Evolutionary conservation across 345 rosid species (phyloP).

Genomic region (Gossypium rotundifolium): DNA sequence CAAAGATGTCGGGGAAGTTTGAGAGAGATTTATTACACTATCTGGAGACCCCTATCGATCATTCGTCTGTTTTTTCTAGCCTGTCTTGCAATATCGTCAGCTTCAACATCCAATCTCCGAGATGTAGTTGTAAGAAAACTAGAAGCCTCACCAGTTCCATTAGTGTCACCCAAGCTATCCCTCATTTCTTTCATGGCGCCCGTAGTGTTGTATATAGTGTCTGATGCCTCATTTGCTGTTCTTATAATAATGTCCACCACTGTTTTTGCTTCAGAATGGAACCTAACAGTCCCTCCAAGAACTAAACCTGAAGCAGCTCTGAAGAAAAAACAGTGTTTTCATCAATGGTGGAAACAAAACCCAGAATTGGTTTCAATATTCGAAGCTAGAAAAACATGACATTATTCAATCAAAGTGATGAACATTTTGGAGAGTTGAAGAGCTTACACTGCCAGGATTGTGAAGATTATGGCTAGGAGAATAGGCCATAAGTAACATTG

Average conservation of each 20-base stretch:
- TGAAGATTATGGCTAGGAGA: slow-evolving; percentile 35
- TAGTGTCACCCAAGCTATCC: slow-evolving; percentile 25
- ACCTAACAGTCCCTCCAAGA: slow-evolving; percentile 50
- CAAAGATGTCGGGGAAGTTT: background rate
- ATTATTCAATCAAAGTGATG: background rate
- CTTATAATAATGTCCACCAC: slow-evolving; percentile 45
- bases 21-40: slow-evolving; percentile 38
- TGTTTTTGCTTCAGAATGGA: slow-evolving; percentile 38
- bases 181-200: slow-evolving; percentile 54
- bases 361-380: background rate
- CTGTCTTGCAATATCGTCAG: slow-evolving; percentile 34
- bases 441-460: slow-evolving; percentile 52
- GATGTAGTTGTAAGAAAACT: slow-evolving; percentile 45
- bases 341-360: background rate
- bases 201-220: slow-evolving; percentile 44
- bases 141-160: slow-evolving; percentile 21
- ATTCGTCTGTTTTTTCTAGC: slow-evolving; percentile 47
- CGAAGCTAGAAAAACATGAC: background rate
- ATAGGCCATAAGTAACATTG: slow-evolving; percentile 36
- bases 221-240: slow-evolving; percentile 53
- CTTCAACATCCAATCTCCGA: slow-evolving; percentile 32
- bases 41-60: slow-evolving; percentile 44
- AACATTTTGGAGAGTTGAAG: background rate
- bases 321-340: slow-evolving; percentile 4
- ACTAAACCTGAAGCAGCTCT: slow-evolving; percentile 54